These are phyloP conservation scores for Chaetomidium leptoderma DNA, from an alignment of 495 filamentous ascomycete genomes.

Conservation along the genomic window DNA sequence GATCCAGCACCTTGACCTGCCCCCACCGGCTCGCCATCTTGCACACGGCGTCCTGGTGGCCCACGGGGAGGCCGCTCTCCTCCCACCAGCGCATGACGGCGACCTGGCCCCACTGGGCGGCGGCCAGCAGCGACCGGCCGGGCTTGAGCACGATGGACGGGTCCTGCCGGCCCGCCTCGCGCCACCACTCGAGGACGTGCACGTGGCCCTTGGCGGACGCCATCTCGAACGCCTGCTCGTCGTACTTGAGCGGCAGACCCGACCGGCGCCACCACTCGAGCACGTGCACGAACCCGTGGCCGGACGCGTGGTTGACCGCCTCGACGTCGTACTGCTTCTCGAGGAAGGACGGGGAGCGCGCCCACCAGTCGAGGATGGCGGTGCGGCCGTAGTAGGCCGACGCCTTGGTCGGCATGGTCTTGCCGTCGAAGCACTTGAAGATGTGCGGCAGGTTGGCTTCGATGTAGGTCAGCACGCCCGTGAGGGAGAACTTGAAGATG, in stretches of 20 bases:
- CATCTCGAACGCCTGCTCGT: slow-evolving; percentile 77
- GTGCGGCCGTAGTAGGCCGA: slow-evolving; percentile 81
- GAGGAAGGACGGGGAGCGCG: slow-evolving; percentile 63
- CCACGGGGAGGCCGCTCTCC: slow-evolving; percentile 65
- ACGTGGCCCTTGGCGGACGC: slow-evolving; percentile 78
- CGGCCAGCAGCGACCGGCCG: slow-evolving; percentile 72
- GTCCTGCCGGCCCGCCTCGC: slow-evolving; percentile 50
- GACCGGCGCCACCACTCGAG: slow-evolving; percentile 89
- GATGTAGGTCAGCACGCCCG: slow-evolving; percentile 73
- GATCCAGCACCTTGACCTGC: slow-evolving; percentile 77
- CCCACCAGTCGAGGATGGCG: slow-evolving; percentile 82
- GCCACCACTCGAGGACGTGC: slow-evolving; percentile 90
- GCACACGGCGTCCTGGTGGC: slow-evolving; percentile 70
- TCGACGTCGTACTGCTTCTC: slow-evolving; percentile 71
- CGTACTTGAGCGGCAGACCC: slow-evolving; percentile 75
- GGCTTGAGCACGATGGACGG: slow-evolving; percentile 57
- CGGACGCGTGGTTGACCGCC: slow-evolving; percentile 80
- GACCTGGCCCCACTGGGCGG: slow-evolving; percentile 71
- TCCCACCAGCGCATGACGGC: slow-evolving; percentile 79
- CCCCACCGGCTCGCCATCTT: slow-evolving; percentile 80
- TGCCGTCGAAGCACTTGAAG: slow-evolving; percentile 77
- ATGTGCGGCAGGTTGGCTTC: slow-evolving; percentile 71
- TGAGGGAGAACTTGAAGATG: slow-evolving; percentile 84
- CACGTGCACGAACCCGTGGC: slow-evolving; percentile 74
- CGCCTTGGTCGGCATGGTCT: slow-evolving; percentile 76